Base-by-base conservation (phyloP, 345 rosid genomes). In the Psidium friedrichsthalianum region DNA sequence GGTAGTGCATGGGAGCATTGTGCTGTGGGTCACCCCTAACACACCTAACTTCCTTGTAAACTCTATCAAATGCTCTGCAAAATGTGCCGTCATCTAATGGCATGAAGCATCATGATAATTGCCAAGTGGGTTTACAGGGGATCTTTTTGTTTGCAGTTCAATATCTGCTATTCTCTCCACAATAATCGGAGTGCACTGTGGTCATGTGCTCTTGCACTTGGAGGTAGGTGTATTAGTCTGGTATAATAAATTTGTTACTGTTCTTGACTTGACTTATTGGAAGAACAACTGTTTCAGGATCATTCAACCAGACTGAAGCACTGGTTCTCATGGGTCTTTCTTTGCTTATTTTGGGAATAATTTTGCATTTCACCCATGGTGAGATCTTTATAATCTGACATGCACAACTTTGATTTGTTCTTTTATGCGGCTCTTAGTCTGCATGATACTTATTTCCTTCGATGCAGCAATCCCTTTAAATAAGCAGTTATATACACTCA, bases 121-220 rank as follows among this genome's bases (percentile, higher is more conserved):
- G 69, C 8, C 6, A n/a, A 5, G 69, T n/a, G 8, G 69, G 14
- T 51, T 52, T 27, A n/a, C n/a, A 8, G 16, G 36, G 61, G 11
- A 82, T 85, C 18, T 82, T 83, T 84, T 25, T 80, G 82, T 56
- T 85, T 90, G 94, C 93, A 96, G 99, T 90, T 93, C 98, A 10
- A 86, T 95, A 88, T 94, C 98, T 78, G 91, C 98, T 83, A 82
- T 94, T 89, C 91, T 96, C 24, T 96, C 98, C 8, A 93, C 98
- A 83, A 81, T 95, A 85, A 92, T 94, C 2, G 98, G 98, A 86
- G 94, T 93, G 51, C 98, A 96, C 88, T 95, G 93, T 42, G 98
- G 99, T 44, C 98, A 95, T 83, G 94, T 92, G 56, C 97, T 95
- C 82, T 58, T 94, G 83, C 93, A 94, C 82, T 85, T 92, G 22